Conservation (phyloP, 1,139 yeast species). For the Geotrichum bryndzae region DNA sequence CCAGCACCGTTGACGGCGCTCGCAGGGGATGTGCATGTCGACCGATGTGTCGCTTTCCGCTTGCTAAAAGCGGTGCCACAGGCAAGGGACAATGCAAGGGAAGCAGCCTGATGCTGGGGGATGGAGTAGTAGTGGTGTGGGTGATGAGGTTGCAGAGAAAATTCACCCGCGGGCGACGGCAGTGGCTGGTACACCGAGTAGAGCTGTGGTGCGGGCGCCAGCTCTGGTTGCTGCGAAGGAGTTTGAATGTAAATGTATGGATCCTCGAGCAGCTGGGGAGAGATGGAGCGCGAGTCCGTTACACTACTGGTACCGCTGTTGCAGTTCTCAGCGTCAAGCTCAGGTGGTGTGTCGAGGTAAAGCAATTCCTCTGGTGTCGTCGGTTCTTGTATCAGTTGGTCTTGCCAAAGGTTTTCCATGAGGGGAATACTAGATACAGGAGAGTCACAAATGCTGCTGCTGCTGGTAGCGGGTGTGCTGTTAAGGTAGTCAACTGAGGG, state of each 20-base stretch:
- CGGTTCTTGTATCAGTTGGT: neutral
- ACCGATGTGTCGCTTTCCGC: neutral
- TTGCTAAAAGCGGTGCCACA: conserved; percentile 5
- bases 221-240: neutral
- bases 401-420: neutral
- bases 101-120: conserved; percentile 6
- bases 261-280: neutral
- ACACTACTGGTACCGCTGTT: neutral
- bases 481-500: neutral
- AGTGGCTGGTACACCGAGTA: neutral
- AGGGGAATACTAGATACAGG: neutral
- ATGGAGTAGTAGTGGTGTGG: conserved; percentile 1
- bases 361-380: neutral
- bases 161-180: neutral
- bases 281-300: neutral
- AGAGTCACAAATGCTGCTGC: neutral
- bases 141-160: neutral
- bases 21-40: conserved; percentile 2
- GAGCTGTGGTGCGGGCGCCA: neutral
- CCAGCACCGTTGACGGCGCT: neutral
- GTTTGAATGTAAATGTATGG: neutral
- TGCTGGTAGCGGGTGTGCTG: conserved; percentile 1
- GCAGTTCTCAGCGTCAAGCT: neutral
- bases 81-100: conserved; percentile 9
- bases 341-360: neutral